phyloP scores from a whole-genome alignment of 2,329 filamentous ascomycete species.

The Penicillium freii region DNA sequence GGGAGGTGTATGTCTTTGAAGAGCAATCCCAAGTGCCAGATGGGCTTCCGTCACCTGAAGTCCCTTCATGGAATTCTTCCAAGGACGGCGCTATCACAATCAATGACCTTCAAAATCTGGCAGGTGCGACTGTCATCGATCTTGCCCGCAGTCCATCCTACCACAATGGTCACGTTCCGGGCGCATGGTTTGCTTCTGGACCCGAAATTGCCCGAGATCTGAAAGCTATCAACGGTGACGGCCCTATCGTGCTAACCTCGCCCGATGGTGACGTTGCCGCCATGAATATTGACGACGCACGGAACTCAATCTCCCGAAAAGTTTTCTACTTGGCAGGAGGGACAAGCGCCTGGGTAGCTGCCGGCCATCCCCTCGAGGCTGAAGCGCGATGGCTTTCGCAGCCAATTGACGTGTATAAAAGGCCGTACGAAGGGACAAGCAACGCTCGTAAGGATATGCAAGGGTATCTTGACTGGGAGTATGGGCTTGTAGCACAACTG shows the following conservation, averaged over 20 bases:
- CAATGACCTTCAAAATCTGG: slow-evolving; percentile 12
- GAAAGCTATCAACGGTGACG: slow-evolving; percentile 9
- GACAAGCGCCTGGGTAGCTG: slow-evolving; percentile 27
- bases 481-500: slow-evolving; percentile 31
- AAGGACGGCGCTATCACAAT: slow-evolving; percentile 5
- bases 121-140: slow-evolving; percentile 25
- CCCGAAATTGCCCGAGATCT: slow-evolving; percentile 32
- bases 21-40: slow-evolving; percentile 14
- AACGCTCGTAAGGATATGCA: slow-evolving; percentile 33
- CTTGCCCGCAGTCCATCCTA: slow-evolving; percentile 32
- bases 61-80: not conserved
- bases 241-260: slow-evolving; percentile 28
- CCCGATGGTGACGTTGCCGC: slow-evolving; percentile 16
- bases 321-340: slow-evolving; percentile 27
- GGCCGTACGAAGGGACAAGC: slow-evolving; percentile 33
- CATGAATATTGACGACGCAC: slow-evolving; percentile 10
- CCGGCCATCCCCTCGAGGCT: slow-evolving; percentile 23
- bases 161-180: slow-evolving; percentile 31
- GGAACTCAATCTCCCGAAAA: not conserved
- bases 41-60: not conserved
- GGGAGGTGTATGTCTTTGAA: slow-evolving; percentile 31
- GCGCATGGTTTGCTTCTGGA: slow-evolving; percentile 33
- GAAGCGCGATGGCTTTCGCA: slow-evolving; percentile 30
- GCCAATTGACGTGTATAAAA: slow-evolving; percentile 35
- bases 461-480: slow-evolving; percentile 36